Evolutionary conservation across 2,329 filamentous ascomycete species (phyloP).

Genomic region (Apiospora phragmitis): DNA sequence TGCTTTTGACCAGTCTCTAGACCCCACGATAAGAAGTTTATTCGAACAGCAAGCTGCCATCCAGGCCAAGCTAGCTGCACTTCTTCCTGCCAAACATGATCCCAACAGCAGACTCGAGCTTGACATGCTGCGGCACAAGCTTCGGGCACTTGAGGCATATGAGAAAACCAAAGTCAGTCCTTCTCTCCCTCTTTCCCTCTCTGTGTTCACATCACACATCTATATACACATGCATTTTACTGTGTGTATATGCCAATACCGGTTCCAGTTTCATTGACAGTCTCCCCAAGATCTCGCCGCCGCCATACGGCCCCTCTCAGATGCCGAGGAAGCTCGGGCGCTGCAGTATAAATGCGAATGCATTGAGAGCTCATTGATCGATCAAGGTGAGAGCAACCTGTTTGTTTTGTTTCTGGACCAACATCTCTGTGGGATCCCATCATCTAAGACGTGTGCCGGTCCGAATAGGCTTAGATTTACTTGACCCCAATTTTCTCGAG

Average conservation of each 20-base stretch:
- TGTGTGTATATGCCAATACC: slow-evolving; percentile 18
- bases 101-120: slow-evolving; percentile 51
- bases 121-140: slow-evolving; percentile 57
- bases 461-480: slow-evolving; percentile 42
- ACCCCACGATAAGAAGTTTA: slow-evolving; percentile 45
- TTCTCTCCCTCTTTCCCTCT: neutral
- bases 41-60: slow-evolving; percentile 56
- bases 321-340: slow-evolving; percentile 56
- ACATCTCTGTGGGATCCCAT: slow-evolving; percentile 11
- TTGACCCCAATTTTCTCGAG: slow-evolving; percentile 41
- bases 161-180: slow-evolving; percentile 50
- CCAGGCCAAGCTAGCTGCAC: slow-evolving; percentile 48
- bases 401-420: neutral
- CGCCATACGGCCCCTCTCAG: slow-evolving; percentile 48
- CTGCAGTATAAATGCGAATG: slow-evolving; percentile 61
- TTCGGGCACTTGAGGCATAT: slow-evolving; percentile 49
- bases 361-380: slow-evolving; percentile 53
- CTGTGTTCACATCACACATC: slow-evolving; percentile 13
- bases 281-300: slow-evolving; percentile 36
- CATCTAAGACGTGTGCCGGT: slow-evolving; percentile 11
- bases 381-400: slow-evolving; percentile 39
- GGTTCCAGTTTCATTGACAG: neutral
- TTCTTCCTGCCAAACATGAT: slow-evolving; percentile 49
- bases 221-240: slow-evolving; percentile 12
- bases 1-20: slow-evolving; percentile 38